Base-by-base conservation (phyloP, 2,329 filamentous ascomycete genomes). In the Aspergillus hiratsukae region DNA sequence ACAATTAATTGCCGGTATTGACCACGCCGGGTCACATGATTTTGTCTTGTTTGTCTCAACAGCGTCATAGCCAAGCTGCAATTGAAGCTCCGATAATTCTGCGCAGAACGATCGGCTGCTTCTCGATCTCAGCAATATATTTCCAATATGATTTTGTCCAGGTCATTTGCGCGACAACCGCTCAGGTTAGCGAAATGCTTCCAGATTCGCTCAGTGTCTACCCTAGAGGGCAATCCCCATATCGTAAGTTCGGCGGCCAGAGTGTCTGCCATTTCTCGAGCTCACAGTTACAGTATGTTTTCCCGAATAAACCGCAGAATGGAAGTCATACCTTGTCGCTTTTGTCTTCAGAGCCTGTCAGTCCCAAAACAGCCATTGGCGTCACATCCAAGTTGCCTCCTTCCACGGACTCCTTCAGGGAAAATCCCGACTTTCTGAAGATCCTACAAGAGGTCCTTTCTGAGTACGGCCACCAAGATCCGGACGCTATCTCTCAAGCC, bases 381-480 rank as follows among this genome's bases (percentile, higher is more conserved):
- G 76, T 78, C 19, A 79, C 81, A 8, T 76, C 77, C 25, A 72
- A 78, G 43, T 72, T 85, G 29, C 84, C 84, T 1, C 82, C 82
- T 3, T 83, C 81, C 0, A 78, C 83, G 3, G 75, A 80, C 51
- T 81, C 79, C 28, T 78, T 87, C 60, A 76, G 69, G 29, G 79
- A 83, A 61, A 87, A 87, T 66, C 77, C 75, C 0, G 69, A 75
- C 3, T 86, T 87, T 68, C 71, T 85, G 21, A 66, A 73, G 10
- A 80, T 84, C 51, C 71, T 87, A 0, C 81, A 85, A 62, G 77
- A 79, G 3, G 80, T 85, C 6, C 73, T 86, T 54, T 71, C 76
- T 28, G 70, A 80, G 37, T 71, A 85, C 66, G 84, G 83, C 1
- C 73, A 76, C 21, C 67, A 79, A 51, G 84, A 87, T 58, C 82